A percentile compares a stretch with the other conserved stretches of the same genome.
Conservation (phyloP, 2,329 filamentous ascomycete genomes). For the Cylindrodendrum hubeiense region DNA sequence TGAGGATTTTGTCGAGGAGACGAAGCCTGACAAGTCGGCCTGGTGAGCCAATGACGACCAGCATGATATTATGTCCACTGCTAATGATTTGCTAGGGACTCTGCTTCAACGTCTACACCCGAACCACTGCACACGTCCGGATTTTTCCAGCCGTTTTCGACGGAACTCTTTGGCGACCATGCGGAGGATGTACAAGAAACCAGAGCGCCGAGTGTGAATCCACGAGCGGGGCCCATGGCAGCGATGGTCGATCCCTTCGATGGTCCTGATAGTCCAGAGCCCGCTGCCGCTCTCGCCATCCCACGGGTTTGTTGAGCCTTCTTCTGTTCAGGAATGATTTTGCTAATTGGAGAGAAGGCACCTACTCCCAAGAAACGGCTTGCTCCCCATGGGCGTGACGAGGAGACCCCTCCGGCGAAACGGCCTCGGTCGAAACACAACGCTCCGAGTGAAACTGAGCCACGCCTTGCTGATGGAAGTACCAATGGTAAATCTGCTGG, state of each 20-base stretch:
- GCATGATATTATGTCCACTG: neutral
- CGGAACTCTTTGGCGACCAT: neutral
- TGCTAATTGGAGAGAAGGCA: neutral
- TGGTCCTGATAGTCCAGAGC: neutral
- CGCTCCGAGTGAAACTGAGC: no score
- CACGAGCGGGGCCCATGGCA: neutral
- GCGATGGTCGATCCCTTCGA: neutral
- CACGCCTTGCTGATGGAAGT: neutral
- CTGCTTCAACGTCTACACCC: neutral
- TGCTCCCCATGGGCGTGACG: neutral
- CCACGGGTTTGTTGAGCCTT: neutral
- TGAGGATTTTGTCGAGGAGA: neutral
- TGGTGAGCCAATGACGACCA: neutral
- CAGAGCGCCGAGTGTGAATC: neutral
- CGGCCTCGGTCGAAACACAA: neutral
- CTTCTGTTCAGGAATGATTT: neutral
- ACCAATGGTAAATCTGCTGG: neutral
- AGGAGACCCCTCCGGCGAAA: neutral
- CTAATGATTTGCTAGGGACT: neutral
- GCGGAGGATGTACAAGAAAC: neutral
- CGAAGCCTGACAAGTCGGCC: neutral
- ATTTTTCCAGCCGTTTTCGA: neutral
- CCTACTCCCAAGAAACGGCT: neutral
- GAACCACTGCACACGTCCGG: neutral
- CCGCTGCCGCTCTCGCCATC: neutral